Evolutionary conservation across 2,329 filamentous ascomycete species (phyloP).

Genomic region (Botrytis porri): DNA sequence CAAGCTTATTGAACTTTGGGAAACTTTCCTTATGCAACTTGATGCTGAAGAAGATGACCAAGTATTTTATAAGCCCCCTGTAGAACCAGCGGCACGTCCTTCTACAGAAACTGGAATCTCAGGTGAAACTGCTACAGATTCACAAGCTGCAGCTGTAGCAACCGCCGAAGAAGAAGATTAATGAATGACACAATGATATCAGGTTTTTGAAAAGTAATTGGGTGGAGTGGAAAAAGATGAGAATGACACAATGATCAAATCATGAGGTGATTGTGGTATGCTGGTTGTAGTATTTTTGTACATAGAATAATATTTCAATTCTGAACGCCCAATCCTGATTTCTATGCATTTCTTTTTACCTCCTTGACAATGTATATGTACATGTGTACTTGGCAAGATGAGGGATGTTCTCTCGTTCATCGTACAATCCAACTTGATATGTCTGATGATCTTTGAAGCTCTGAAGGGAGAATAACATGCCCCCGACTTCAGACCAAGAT

Average conservation of each 20-base stretch:
- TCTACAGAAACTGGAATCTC: constrained; percentile 45
- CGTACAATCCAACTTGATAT: neutral
- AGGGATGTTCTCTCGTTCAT: neutral
- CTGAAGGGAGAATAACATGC: neutral
- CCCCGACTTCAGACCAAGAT: neutral
- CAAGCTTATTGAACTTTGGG: constrained; percentile 82
- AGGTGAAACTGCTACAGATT: constrained; percentile 29
- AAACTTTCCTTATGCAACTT: constrained; percentile 94
- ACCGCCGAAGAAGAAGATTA: constrained; percentile 33
- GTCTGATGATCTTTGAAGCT: neutral
- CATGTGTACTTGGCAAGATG: neutral
- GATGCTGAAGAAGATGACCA: constrained; percentile 87
- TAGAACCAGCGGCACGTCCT: constrained; percentile 50
- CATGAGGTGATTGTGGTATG: constrained; percentile 8
- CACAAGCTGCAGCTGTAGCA: constrained; percentile 24
- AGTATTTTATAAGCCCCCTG: constrained; percentile 62
- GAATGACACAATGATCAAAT: constrained; percentile 12
- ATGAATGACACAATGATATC: constrained; percentile 18
- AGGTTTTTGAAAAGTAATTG: constrained; percentile 16
- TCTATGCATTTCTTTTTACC: neutral
- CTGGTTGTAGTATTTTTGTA: constrained; percentile 31
- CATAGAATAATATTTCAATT: constrained; percentile 34
- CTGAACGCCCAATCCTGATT: constrained; percentile 18
- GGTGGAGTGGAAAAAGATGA: constrained; percentile 3
- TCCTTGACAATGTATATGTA: neutral